phyloP scores from a whole-genome alignment of 495 filamentous ascomycete species.

The Tuber microsphaerosporum region DNA sequence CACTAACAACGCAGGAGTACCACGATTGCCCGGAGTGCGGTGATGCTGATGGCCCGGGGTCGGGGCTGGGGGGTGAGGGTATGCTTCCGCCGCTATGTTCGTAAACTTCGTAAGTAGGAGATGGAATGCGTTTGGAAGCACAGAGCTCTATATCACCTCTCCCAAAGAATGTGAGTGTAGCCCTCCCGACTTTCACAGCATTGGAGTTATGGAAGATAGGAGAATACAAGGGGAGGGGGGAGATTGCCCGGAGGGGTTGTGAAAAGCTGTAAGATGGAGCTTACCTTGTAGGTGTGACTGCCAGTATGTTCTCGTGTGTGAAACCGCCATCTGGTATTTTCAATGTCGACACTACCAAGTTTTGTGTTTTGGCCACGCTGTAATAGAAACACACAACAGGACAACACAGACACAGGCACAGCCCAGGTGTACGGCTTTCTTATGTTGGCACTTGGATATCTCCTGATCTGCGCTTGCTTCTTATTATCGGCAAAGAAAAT shows the following conservation, averaged over 20 bases:
- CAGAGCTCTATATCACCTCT: conserved; percentile 30
- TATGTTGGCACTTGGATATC: conserved; percentile 32
- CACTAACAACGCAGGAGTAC: conserved; percentile 40
- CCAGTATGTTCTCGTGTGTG: conserved; percentile 41
- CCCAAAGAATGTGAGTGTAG: conserved; percentile 26
- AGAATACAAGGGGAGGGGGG: conserved; percentile 22
- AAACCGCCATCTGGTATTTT: conserved; percentile 37
- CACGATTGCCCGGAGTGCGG: conserved; percentile 35
- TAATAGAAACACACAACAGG: conserved; percentile 14
- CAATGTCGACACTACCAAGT: conserved; percentile 32
- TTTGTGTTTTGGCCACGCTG: conserved; percentile 33
- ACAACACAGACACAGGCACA: conserved; percentile 26
- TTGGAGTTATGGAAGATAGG: conserved; percentile 15
- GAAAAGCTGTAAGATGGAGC: conserved; percentile 35
- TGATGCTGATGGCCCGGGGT: conserved; percentile 24
- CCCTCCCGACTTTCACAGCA: conserved; percentile 15
- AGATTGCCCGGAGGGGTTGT: conserved; percentile 19
- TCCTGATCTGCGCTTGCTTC: conserved; percentile 30
- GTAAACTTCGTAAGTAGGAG: conserved; percentile 39
- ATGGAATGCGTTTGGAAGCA: conserved; percentile 33
- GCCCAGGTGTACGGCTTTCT: conserved; percentile 31
- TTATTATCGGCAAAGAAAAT: conserved; percentile 34
- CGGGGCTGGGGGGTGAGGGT: conserved; percentile 36
- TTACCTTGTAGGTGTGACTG: conserved; percentile 41
- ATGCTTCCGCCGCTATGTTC: conserved; percentile 40